Base-by-base conservation (phyloP, 2,329 filamentous ascomycete genomes). In the Pseudogymnoascus sp. region DNA sequence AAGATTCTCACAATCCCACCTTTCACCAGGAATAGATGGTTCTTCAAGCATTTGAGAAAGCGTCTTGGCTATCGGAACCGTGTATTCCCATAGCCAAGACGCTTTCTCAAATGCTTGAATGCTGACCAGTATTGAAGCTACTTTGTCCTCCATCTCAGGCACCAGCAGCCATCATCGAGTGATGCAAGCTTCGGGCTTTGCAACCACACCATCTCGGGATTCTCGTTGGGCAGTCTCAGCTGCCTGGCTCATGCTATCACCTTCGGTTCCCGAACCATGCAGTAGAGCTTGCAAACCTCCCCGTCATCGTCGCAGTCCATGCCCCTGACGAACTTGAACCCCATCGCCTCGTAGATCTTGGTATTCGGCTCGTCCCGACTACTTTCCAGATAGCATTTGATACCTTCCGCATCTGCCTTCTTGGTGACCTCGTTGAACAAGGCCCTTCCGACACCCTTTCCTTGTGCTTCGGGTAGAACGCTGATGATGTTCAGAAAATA, bases 401-500 rank as follows among this genome's bases (percentile, higher is more conserved):
- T 80, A 0, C 83, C 82, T 70, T 90, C 85, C 4, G 74, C 73
- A 72, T 91, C 88, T 8, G 88, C 88, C 69, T 76, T 76, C 41
- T 81, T 77, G 14, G 86, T 84, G 5, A 91, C 86, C 45, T 80
- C 78, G 67, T 84, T 78, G 75, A 90, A 87, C 68, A 91, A 74
- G 65, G 80, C 78, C 64, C 83, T 83, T 0, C 88, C 88, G 2
- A 91, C 81, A 0, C 88, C 88, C 68, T 80, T 83, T 0, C 87
- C 86, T 71, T 90, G 88, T 33, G 80, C 80, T 59, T 84, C 81
- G 0, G 87, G 86, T 14, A 83, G 72, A 1, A 91, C 88, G 0
- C 88, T 87, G 69, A 91, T 84, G 65, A 91, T 89, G 69, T 91
- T 91, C 66, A 88, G 87, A 67, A 91, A 91, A 69, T 90, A 91